Conservation (phyloP, 1,284 basidiomycete genomes). For the Malassezia cuniculi region DNA sequence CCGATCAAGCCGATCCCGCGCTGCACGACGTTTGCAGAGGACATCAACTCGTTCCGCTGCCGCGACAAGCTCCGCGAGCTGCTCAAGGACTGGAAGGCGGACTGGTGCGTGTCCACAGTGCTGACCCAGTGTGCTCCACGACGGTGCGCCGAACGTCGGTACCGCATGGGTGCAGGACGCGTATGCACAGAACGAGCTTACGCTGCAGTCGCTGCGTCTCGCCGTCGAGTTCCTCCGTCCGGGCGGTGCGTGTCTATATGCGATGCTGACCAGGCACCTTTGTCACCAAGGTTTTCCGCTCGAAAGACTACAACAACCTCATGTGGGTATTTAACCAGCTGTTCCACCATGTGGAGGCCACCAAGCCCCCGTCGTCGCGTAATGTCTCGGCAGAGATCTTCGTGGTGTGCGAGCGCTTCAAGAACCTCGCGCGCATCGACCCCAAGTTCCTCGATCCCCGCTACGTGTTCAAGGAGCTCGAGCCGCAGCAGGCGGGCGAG, state of each 20-base stretch:
- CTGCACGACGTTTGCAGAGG: conserved; percentile 79
- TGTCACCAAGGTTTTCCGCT: conserved; percentile 97
- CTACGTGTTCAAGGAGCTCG: conserved; percentile 87
- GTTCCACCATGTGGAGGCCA: conserved; percentile 91
- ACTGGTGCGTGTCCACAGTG: conserved; percentile 54
- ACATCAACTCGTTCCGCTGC: conserved; percentile 88
- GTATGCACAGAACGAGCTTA: conserved; percentile 91
- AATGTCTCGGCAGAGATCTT: conserved; percentile 99
- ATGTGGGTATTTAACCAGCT: conserved; percentile 98
- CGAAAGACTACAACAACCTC: conserved; percentile 94
- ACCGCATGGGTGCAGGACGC: conserved; percentile 99
- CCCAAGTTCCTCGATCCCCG: conserved; percentile 95
- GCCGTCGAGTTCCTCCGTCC: conserved; percentile 89
- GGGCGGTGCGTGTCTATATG: no score
- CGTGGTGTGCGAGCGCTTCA: conserved; percentile 90
- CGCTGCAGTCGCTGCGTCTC: conserved; percentile 86
- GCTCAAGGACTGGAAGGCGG: conserved; percentile 99
- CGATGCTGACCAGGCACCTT: no score
- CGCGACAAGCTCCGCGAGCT: conserved; percentile 73
- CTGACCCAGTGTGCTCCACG: conserved; percentile 65
- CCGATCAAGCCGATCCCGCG: conserved; percentile 91
- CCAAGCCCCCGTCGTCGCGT: conserved; percentile 93
- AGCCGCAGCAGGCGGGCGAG: conserved; percentile 32
- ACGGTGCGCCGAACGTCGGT: conserved; percentile 98
- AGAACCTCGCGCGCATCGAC: conserved; percentile 88